Evolutionary conservation across 345 rosid species (phyloP), one percentile per base, ranked within the genome.

Genomic region (Ceriops tagal): DNA sequence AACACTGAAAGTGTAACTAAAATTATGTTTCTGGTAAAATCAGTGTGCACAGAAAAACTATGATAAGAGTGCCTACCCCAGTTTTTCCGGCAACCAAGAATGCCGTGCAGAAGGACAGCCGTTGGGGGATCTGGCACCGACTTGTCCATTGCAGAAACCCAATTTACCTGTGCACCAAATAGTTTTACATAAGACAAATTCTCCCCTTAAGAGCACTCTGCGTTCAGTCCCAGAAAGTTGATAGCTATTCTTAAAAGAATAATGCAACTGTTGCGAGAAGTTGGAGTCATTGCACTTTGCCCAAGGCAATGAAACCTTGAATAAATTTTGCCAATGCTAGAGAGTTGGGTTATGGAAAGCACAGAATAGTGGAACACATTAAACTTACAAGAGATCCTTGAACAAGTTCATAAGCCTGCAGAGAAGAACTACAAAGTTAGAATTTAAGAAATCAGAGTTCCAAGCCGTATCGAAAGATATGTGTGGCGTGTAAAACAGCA

Each of bases 91-190:
- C 96, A 75, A 62, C 98, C 98, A 21, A 93, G 77, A 68, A 93
- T 93, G 26, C 98, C 98, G 55, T 93, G 98, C 76, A 93, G 57
- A 76, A 93, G 96, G 62, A 93, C 87, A 28, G 98, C 98, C 0
- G 97, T 93, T 18, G 97, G 98, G 62, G 96, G 88, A 53, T 93
- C 96, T 4, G 88, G 87, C 58, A 78, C 75, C 49, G 92, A 88
- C 82, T 88, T 91, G 56, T 86, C 86, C 65, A 61, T 79, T 71
- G 78, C 69, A 73, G 88, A 68, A 80, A 87, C 87, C 96, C 98
- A 93, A 53, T 86, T 88, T 75, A 93, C 98, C 98, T 91, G 73
- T 31, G 65, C 20, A 70, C 34, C 22, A 62, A 53, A 62, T 30
- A 19, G 49, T 31, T 73, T 21, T 55, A 16, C 62, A 61, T 19